Base-by-base conservation (phyloP, 1,284 basidiomycete genomes). In the Ceratobasidium sp. region DNA sequence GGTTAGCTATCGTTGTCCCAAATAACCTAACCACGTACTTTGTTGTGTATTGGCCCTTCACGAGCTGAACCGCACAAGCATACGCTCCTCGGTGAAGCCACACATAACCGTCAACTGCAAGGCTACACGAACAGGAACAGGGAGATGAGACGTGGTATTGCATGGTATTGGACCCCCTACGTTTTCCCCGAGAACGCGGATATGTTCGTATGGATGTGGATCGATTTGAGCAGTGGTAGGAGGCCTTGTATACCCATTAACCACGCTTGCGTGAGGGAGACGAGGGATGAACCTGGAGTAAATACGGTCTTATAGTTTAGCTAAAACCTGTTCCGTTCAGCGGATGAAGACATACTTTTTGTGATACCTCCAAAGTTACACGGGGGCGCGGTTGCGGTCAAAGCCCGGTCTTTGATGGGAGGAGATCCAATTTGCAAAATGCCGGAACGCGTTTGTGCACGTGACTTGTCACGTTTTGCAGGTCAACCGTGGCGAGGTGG, bases 41-140 rank as follows among this genome's bases (percentile, higher is more conserved):
- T 77, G 89, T 90, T 0, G 97, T 97, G 71, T 86, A 87, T 82
- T 91, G 91, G 27, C 96, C 96, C 0, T 93, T 94, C 16, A 96
- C 96, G 60, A 99, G 86, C 80, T 98, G 96, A 20, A 93, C 90
- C 57, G 98, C 95, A 85, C 98, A 99, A 0, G 93, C 89, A 83
- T 96, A 97, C 0, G 95, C 91, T 14, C 96, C 98, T 81, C 93
- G 92, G 84, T 99, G 98, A n/a, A 99, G 89, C 97, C 97, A 99
- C 65, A 97, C 97, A 85, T 99, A 98, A 60, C 91, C 94, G 87
- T 97, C 94, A 62, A 96, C 90, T 2, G 93, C 95, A 52, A 96
- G 85, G 1, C 83, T 84, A 78, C n/a, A 71, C 1, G 44, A n/a
- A 65, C 41, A 12, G 8, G 44, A 35, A 81, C 81, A 14, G 33